Evolutionary conservation across 208 protist species (phyloP).

Genomic region (Trypanosoma boissoni): DNA sequence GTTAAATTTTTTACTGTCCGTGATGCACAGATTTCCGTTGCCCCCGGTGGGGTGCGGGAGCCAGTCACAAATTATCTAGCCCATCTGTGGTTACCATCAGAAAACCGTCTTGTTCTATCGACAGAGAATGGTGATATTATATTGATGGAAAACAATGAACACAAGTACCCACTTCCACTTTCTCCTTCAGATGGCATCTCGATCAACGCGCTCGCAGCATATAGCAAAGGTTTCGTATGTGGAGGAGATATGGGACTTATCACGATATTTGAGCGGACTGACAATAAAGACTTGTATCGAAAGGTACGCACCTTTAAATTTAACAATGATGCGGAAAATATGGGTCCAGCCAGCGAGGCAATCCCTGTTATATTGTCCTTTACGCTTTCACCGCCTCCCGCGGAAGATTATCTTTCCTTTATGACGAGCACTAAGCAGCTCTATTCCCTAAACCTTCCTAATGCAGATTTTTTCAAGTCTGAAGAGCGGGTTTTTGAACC

Average conservation of each 20-base stretch:
- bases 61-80: constrained; percentile 87
- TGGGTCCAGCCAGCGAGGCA: constrained; percentile 32
- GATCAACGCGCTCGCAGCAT: constrained; percentile 83
- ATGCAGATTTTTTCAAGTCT: constrained; percentile 91
- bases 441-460: constrained; percentile 92
- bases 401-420: constrained; percentile 90
- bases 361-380: constrained; percentile 81
- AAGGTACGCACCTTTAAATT: constrained; percentile 92
- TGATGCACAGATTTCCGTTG: constrained; percentile 73
- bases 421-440: constrained; percentile 92
- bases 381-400: constrained; percentile 79
- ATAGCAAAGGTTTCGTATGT: constrained; percentile 94
- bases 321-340: constrained; percentile 55
- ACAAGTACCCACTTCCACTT: constrained; percentile 77
- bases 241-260: constrained; percentile 93
- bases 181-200: constrained; percentile 87
- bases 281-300: constrained; percentile 93
- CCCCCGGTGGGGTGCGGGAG: constrained; percentile 57
- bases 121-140: constrained; percentile 93
- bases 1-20: constrained; percentile 88
- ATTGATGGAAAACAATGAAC: constrained; percentile 91
- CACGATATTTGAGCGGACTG: constrained; percentile 90
- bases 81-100: constrained; percentile 91
- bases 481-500: constrained; percentile 92
- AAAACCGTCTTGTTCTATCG: constrained; percentile 88